phyloP scores from a whole-genome alignment of 164 flowering plant species.

The Magnolia changhungtana region DNA sequence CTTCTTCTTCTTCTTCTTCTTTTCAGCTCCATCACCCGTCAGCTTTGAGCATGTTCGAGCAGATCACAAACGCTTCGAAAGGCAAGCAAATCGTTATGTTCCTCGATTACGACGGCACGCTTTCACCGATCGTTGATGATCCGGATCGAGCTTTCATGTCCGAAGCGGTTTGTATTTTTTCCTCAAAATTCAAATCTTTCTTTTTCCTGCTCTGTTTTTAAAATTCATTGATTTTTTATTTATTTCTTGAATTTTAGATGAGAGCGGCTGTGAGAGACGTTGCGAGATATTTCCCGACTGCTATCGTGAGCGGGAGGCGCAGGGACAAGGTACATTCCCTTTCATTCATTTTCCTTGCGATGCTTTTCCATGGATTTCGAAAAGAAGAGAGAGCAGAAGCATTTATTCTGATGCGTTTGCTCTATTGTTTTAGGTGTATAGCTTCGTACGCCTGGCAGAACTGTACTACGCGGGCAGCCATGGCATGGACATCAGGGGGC shows the following conservation, averaged over 20 bases:
- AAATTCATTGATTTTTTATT: neutral
- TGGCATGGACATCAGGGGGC: slow-evolving; percentile 93
- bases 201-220: slow-evolving; percentile 5
- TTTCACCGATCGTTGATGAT: slow-evolving; percentile 83
- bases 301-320: slow-evolving; percentile 82
- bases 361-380: neutral
- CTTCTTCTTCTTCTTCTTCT: too few relatives aligned
- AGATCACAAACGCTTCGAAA: slow-evolving; percentile 54
- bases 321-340: slow-evolving; percentile 61
- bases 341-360: neutral
- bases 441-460: slow-evolving; percentile 61
- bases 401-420: neutral
- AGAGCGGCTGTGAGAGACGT: slow-evolving; percentile 54
- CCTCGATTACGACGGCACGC: slow-evolving; percentile 86
- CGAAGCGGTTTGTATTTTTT: slow-evolving; percentile 27
- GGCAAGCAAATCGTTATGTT: slow-evolving; percentile 88
- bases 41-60: slow-evolving; percentile 67
- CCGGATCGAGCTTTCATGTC: slow-evolving; percentile 92
- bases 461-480: slow-evolving; percentile 92
- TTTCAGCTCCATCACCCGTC: slow-evolving; percentile 68
- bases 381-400: neutral
- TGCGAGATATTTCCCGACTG: slow-evolving; percentile 73
- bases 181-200: neutral
- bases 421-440: slow-evolving; percentile 41
- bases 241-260: slow-evolving; percentile 40